These are phyloP conservation scores for Fusarium agapanthi DNA, from an alignment of 2,329 filamentous ascomycete species.

Conservation along the genomic window DNA sequence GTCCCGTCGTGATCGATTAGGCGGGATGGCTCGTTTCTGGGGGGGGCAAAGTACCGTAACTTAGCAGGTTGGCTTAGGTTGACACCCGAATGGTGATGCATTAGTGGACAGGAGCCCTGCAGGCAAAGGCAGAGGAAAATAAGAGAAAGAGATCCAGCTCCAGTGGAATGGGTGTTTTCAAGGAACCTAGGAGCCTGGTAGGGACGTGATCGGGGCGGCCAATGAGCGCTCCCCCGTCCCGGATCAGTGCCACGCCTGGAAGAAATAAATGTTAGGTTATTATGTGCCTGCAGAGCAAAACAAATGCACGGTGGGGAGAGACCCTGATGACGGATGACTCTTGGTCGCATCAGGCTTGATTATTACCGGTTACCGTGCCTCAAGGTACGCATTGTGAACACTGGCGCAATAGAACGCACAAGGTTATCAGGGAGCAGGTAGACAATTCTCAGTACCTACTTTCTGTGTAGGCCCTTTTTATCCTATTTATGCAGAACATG, in stretches of 20 bases:
- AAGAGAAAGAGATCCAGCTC: constrained; percentile 34
- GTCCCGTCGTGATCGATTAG: constrained; percentile 26
- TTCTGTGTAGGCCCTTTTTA: not conserved
- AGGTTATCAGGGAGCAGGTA: not conserved
- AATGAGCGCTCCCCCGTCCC: constrained; percentile 43
- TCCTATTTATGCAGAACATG: not conserved
- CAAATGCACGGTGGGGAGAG: constrained; percentile 7
- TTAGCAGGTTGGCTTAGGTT: constrained; percentile 23
- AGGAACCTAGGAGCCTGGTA: constrained; percentile 39
- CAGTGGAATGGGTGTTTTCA: constrained; percentile 15
- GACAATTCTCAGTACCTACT: not conserved
- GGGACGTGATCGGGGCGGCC: constrained; percentile 42
- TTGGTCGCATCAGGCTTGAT: constrained; percentile 11
- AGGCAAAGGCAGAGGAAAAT: constrained; percentile 40
- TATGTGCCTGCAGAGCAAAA: constrained; percentile 1
- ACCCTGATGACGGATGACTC: constrained; percentile 31
- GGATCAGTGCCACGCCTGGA: constrained; percentile 41
- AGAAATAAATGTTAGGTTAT: not conserved
- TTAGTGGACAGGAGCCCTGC: constrained; percentile 45
- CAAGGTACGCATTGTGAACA: not conserved
- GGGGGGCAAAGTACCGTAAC: constrained; percentile 22
- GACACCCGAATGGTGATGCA: constrained; percentile 41
- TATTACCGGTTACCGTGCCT: not conserved
- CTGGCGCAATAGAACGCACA: not conserved
- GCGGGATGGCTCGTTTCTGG: constrained; percentile 22